Conservation (phyloP, 2,329 filamentous ascomycete genomes). For the Xylariales sp. region DNA sequence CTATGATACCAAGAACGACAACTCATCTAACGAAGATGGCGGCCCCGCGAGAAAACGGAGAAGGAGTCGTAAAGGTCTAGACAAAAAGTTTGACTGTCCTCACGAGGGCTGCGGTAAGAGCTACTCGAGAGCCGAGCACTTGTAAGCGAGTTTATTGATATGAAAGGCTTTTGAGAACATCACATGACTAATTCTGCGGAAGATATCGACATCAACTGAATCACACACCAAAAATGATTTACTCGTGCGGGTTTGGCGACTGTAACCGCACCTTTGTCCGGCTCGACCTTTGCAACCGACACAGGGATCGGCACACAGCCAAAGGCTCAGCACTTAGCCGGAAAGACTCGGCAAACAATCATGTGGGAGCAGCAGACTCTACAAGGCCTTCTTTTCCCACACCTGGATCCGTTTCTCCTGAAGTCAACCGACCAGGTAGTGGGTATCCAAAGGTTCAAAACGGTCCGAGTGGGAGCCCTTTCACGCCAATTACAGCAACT, state of each 20-base stretch:
- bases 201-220: conserved; percentile 90
- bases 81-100: conserved; percentile 81
- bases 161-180: no score
- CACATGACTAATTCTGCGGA: no score
- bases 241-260: conserved; percentile 86
- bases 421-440: conserved; percentile 38
- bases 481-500: conserved; percentile 40
- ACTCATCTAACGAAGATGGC: conserved; percentile 46
- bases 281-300: conserved; percentile 84
- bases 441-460: conserved; percentile 40
- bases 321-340: conserved; percentile 73
- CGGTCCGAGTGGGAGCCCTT: conserved; percentile 38
- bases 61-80: conserved; percentile 71
- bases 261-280: conserved; percentile 89
- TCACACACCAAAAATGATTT: conserved; percentile 93
- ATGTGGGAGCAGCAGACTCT: conserved; percentile 39
- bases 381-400: conserved; percentile 34
- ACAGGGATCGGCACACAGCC: conserved; percentile 75
- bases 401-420: conserved; percentile 41
- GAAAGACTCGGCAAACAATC: conserved; percentile 62
- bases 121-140: conserved; percentile 92
- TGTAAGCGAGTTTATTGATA: no score
- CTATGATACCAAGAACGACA: conserved; percentile 35
- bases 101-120: conserved; percentile 89
- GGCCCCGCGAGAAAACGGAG: conserved; percentile 57